A percentile compares a stretch with the other conserved stretches of the same genome.
These are phyloP conservation scores for Flaveria trinervia DNA, from an alignment of 129 eudicot species.

Conservation along the genomic window DNA sequence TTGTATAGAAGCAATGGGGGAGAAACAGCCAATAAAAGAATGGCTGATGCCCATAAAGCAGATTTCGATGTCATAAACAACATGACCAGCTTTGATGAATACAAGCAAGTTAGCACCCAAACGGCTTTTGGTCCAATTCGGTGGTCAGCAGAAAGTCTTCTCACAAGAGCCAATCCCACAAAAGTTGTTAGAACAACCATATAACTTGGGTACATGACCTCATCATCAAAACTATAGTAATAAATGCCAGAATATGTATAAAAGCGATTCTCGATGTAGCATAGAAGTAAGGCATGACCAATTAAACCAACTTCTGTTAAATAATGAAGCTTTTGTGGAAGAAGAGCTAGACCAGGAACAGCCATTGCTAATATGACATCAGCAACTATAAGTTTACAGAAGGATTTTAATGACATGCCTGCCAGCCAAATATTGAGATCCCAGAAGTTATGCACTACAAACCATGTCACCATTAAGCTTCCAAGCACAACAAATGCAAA, in stretches of 20 bases:
- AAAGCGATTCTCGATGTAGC: constrained; percentile 89
- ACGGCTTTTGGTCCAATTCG: constrained; percentile 86
- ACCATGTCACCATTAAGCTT: constrained; percentile 89
- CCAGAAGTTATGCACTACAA: constrained; percentile 92
- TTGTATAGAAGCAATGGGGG: constrained; percentile 95
- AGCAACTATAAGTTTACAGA: constrained; percentile 89
- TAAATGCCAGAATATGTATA: constrained; percentile 78
- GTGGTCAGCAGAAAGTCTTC: constrained; percentile 78
- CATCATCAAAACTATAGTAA: constrained; percentile 93
- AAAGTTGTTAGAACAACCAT: constrained; percentile 87
- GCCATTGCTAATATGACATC: constrained; percentile 85
- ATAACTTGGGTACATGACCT: constrained; percentile 96
- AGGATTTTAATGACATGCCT: constrained; percentile 92
- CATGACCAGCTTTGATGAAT: constrained; percentile 81
- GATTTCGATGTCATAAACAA: constrained; percentile 81
- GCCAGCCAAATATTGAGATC: constrained; percentile 96
- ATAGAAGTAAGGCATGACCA: constrained; percentile 74
- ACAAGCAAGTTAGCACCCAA: constrained; percentile 87
- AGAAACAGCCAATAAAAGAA: constrained; percentile 81
- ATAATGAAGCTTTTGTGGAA: constrained; percentile 73
- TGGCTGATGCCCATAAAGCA: constrained; percentile 79
- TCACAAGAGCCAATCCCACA: constrained; percentile 75
- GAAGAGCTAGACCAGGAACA: constrained; percentile 90
- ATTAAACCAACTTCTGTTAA: constrained; percentile 80
- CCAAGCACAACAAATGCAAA: constrained; percentile 92